phyloP scores from a whole-genome alignment of 371 early-diverging fungal species.

The Mucor saturninus region DNA sequence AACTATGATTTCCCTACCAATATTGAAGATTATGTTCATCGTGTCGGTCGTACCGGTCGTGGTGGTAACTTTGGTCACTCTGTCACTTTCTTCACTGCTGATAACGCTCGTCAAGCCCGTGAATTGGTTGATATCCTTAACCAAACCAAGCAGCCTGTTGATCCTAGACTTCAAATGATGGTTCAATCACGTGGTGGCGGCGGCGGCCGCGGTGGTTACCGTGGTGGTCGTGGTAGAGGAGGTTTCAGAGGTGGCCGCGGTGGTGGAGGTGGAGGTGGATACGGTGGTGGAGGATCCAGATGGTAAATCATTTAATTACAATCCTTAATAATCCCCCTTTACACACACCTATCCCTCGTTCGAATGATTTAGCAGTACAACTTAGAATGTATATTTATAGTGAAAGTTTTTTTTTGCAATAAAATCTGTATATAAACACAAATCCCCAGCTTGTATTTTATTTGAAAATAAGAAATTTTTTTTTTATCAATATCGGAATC shows the following conservation, averaged over 20 bases:
- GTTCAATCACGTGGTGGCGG: constrained; percentile 47
- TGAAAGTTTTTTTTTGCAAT: neutral
- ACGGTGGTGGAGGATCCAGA: constrained; percentile 26
- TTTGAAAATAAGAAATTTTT: neutral
- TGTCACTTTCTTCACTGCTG: constrained; percentile 96
- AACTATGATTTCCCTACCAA: constrained; percentile 97
- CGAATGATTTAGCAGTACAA: constrained; percentile 1
- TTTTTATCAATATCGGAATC: no score
- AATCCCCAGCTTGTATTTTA: neutral
- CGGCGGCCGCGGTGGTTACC: constrained; percentile 52
- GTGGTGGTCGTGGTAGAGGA: constrained; percentile 57
- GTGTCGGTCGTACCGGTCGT: constrained; percentile 99
- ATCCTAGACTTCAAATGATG: constrained; percentile 85
- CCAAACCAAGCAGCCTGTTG: constrained; percentile 95
- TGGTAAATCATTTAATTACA: constrained; percentile 2
- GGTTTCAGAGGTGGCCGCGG: constrained; percentile 43
- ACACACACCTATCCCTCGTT: neutral
- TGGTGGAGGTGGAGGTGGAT: constrained; percentile 30
- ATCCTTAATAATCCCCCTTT: no score
- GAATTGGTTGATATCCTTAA: constrained; percentile 90
- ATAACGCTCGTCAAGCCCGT: constrained; percentile 88
- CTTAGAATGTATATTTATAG: constrained; percentile 7
- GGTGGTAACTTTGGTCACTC: constrained; percentile 95
- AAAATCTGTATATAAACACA: constrained; percentile 5
- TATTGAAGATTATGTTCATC: constrained; percentile 96